Conservation (phyloP, 129 eudicot species). For the Helichrysum umbraculigerum region DNA sequence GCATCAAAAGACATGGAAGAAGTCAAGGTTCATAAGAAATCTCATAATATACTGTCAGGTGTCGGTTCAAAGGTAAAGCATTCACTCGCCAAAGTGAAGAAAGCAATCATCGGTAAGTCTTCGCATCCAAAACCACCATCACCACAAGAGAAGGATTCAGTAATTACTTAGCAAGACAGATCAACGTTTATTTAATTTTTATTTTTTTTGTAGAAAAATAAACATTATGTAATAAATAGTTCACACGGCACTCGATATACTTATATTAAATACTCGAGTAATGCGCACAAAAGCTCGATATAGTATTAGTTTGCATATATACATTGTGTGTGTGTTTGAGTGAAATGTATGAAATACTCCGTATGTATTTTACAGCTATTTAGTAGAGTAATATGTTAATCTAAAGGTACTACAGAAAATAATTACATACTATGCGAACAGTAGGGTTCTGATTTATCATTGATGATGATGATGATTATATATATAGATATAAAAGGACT, state of each 20-base stretch:
- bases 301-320: conserved; percentile 23
- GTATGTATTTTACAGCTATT: conserved; percentile 12
- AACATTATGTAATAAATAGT: conserved; percentile 7
- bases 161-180: conserved; percentile 20
- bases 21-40: conserved; percentile 59
- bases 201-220: conserved; percentile 9
- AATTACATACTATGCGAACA: no score
- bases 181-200: not conserved
- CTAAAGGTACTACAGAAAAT: no score
- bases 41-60: conserved; percentile 70
- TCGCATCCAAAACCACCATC: conserved; percentile 58
- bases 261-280: not conserved
- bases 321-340: conserved; percentile 27
- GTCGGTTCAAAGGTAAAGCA: conserved; percentile 86
- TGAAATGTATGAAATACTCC: conserved; percentile 27
- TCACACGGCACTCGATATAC: conserved; percentile 15
- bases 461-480: no score
- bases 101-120: conserved; percentile 70
- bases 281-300: conserved; percentile 6
- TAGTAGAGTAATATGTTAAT: conserved; percentile 5
- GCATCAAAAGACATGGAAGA: conserved; percentile 58
- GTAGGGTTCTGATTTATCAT: no score
- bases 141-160: conserved; percentile 38
- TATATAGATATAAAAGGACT: no score
- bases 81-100: conserved; percentile 78